Conservation (phyloP, 2,329 filamentous ascomycete species). For the Penicillium vulpinum region DNA sequence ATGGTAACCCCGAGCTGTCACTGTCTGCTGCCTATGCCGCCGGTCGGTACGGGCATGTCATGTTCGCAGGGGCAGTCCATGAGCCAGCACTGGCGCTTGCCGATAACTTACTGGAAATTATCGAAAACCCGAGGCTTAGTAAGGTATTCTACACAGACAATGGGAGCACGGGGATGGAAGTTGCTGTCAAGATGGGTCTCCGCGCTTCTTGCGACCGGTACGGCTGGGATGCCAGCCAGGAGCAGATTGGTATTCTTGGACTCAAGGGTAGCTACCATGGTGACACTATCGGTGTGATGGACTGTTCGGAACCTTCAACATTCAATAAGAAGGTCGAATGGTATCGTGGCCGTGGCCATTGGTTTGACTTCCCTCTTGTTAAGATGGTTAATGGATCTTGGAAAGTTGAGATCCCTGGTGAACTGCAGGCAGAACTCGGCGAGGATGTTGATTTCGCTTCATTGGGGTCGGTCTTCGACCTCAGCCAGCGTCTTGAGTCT, state of each 20-base stretch:
- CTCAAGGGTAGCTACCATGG: conserved; percentile 82
- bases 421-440: conserved; percentile 51
- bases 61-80: conserved; percentile 81
- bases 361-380: conserved; percentile 77
- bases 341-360: conserved; percentile 76
- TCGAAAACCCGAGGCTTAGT: conserved; percentile 64
- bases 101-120: conserved; percentile 59
- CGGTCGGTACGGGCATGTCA: conserved; percentile 81
- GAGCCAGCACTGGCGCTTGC: conserved; percentile 72
- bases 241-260: conserved; percentile 67
- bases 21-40: conserved; percentile 78
- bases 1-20: conserved; percentile 70
- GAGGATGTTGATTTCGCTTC: conserved; percentile 47
- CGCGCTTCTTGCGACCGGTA: conserved; percentile 68
- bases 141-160: conserved; percentile 84
- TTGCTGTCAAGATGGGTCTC: conserved; percentile 81
- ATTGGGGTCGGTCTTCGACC: conserved; percentile 61
- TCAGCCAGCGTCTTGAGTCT: conserved; percentile 50
- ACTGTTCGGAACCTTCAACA: conserved; percentile 72
- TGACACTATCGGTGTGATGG: conserved; percentile 87
- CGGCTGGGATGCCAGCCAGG: conserved; percentile 59
- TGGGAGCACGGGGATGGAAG: conserved; percentile 79
- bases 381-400: conserved; percentile 67
- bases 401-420: conserved; percentile 60
- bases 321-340: conserved; percentile 84